Base-by-base conservation (phyloP, 495 filamentous ascomycete species). In the Podospora fimiseda region DNA sequence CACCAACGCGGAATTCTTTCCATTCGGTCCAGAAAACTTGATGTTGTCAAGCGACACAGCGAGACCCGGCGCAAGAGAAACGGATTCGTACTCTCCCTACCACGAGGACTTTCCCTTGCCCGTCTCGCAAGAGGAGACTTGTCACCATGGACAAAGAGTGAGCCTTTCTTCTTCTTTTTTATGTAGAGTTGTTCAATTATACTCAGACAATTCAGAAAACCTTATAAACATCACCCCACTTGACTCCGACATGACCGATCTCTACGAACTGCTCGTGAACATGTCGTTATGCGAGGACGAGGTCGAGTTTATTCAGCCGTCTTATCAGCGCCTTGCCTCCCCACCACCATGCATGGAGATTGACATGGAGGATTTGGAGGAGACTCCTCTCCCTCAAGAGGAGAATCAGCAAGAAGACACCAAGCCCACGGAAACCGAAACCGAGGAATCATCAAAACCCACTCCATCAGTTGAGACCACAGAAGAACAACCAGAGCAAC, bases 101-200 rank as follows among this genome's bases (percentile, higher is more conserved):
- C 44, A n/a, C 44, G 44, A 22, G 44, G 44, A 23, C 44, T 47
- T 18, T 47, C 44, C 23, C 44, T 47, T 47, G 44, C 44, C 44
- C 44, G 44, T 16, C 23, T 47, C 20, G 44, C 23, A 23, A 47
- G 44, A 24, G 44, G 44, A 22, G 44, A 47, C 44, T 21, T 47
- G 22, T 47, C 23, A n/a, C 23, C 23, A 30, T 24, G 20, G 44
- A 23, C 44, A 47, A 22, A 27, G 44, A 23, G 44, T 24, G 44
- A 20, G 21, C 23, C 18, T 47, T 24, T 47, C 33, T 47, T 47
- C 44, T 47, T 33, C 14, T 30, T 47, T 16, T 22, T 47, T 15
- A 30, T 47, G 44, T 41, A 4, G 8, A 15, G 9, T 43, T 16
- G 15, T 8, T 14, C 15, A 20, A 27, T 14, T 47, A 23, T 47